Evolutionary conservation across 148 eudicot genomes (phyloP), one percentile per base, ranked within the genome.

Genomic region (Cornus suecica): DNA sequence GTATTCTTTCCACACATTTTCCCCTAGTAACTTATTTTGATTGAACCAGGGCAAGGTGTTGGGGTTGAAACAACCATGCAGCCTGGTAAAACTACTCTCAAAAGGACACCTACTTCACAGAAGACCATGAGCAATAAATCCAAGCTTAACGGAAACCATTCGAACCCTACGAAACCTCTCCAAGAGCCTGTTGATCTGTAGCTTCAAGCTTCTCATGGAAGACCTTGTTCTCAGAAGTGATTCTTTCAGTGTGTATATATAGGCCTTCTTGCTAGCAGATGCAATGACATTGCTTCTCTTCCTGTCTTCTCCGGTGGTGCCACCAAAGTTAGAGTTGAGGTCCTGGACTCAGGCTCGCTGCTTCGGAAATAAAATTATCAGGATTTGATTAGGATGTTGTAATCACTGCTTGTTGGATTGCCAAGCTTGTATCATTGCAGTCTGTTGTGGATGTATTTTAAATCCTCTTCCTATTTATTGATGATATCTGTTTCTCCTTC

Each of bases 1-100:
- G 58, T 41, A 6, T 68, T 1, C 23, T 45, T 37, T 10, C 69
- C 45, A 62, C 2, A 31, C 10, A 10, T 45, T 18, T 64, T 24
- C 63, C 23, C 15, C 31, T 67, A 64, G 27, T 52, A 58, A 22
- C 41, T 63, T 65, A 18, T 32, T 74, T 66, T 62, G n/a, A 60
- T 67, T 78, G 73, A 45, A 74, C 23, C 89, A 90, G 92, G 89
- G 72, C 83, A 56, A 80, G 81, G 82, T 83, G 86, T 72, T 74
- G 87, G 74, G 34, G 72, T 85, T 69, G 89, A 86, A 84, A 79
- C 80, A 69, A 64, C 74, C 68, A 85, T 70, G 81, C 83, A 80
- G 79, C 79, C 80, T 29, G 80, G 78, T 41, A 88, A 66, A 80
- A 74, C 84, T 74, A 63, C 85, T 70, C 79, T 76, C 29, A 90